Evolutionary conservation across 495 filamentous ascomycete species (phyloP).

Genomic region (Choiromyces venosus): DNA sequence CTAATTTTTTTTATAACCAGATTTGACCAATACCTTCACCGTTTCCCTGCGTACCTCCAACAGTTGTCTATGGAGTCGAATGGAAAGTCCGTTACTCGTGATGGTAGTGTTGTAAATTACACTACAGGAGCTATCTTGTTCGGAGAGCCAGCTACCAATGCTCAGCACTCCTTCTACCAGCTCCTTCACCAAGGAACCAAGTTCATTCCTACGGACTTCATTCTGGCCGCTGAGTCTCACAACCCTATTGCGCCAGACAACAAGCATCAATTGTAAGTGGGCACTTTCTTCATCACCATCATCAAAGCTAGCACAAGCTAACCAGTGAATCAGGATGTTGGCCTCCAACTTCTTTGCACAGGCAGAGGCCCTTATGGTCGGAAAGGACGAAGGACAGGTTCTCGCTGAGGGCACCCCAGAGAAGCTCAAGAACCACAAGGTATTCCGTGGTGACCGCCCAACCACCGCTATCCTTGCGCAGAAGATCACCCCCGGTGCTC

Average conservation of each 20-base stretch:
- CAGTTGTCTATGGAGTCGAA: slow-evolving; percentile 99
- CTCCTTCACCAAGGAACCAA: slow-evolving; percentile 98
- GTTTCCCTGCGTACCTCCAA: slow-evolving; percentile 97
- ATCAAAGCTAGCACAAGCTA: not conserved
- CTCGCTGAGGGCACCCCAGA: slow-evolving; percentile 80
- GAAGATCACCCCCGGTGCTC: slow-evolving; percentile 86
- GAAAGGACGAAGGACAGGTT: slow-evolving; percentile 86
- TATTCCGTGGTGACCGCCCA: slow-evolving; percentile 94
- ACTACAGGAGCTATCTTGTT: slow-evolving; percentile 93
- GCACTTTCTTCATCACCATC: slow-evolving; percentile 3
- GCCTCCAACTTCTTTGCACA: slow-evolving; percentile 98
- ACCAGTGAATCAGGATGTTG: slow-evolving; percentile 60
- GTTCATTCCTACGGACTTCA: slow-evolving; percentile 96
- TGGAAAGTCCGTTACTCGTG: slow-evolving; percentile 92
- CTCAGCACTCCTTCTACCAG: slow-evolving; percentile 99
- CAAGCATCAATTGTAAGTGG: slow-evolving; percentile 75
- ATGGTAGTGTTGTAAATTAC: slow-evolving; percentile 88
- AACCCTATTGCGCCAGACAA: slow-evolving; percentile 79
- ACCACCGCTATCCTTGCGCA: slow-evolving; percentile 92
- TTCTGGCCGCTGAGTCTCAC: slow-evolving; percentile 90
- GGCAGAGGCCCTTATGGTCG: slow-evolving; percentile 96
- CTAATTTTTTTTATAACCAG: slow-evolving; percentile 41
- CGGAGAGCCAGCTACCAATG: slow-evolving; percentile 97
- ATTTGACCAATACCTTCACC: slow-evolving; percentile 98
- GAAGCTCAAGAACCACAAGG: slow-evolving; percentile 90